These are phyloP conservation scores for Trichoderma guizhouense DNA, from an alignment of 2,329 filamentous ascomycete genomes.

Conservation along the genomic window DNA sequence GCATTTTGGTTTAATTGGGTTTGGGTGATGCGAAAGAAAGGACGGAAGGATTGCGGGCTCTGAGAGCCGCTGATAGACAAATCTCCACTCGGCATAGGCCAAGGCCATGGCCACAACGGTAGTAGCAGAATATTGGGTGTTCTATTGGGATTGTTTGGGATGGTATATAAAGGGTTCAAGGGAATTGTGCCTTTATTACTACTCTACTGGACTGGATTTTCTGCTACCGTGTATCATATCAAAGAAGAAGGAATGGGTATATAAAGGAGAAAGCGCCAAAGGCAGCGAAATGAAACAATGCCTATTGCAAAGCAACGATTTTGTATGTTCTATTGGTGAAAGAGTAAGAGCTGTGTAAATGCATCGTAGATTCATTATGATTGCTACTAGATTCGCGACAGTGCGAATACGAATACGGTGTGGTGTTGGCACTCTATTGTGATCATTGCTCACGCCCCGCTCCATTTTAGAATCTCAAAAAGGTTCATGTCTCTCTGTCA, in stretches of 20 bases:
- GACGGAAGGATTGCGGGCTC: slow-evolving; percentile 15
- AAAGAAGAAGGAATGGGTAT: background rate
- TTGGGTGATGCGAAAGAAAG: slow-evolving; percentile 9
- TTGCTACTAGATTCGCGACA: background rate
- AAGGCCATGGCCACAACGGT: slow-evolving; percentile 28
- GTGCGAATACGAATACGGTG: background rate
- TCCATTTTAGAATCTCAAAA: background rate
- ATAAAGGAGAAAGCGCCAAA: background rate
- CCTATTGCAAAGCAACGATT: background rate
- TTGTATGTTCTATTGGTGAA: background rate
- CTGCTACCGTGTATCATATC: slow-evolving; percentile 32
- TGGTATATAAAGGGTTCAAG: slow-evolving; percentile 19
- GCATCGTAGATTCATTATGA: background rate
- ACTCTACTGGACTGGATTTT: slow-evolving; percentile 15
- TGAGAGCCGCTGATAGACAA: slow-evolving; percentile 40
- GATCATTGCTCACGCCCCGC: background rate
- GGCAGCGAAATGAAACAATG: slow-evolving; percentile 12
- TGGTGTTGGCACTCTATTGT: no score
- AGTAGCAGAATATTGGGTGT: slow-evolving; percentile 28
- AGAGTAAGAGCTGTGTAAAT: background rate
- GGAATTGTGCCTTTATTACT: slow-evolving; percentile 19
- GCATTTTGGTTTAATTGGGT: slow-evolving; percentile 8
- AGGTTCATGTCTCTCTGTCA: background rate
- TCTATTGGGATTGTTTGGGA: background rate
- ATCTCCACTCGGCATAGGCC: slow-evolving; percentile 47